Conservation (phyloP, 1,284 basidiomycete genomes). For the Ceratobasidium sp. region DNA sequence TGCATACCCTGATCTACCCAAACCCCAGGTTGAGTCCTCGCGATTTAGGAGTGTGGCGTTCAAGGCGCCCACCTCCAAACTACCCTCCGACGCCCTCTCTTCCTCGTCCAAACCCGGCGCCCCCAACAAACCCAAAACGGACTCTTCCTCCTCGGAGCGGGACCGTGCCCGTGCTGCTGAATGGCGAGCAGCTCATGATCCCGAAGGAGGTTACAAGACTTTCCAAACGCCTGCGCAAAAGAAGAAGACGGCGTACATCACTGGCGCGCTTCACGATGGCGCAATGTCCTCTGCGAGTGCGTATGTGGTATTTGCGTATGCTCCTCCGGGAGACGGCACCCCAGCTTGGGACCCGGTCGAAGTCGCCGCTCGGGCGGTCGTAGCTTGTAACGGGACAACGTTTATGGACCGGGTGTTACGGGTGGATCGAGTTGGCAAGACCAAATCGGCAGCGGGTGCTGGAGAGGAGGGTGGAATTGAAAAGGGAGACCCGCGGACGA, state of each 20-base stretch:
- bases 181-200: constrained; percentile 50
- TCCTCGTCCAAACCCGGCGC: constrained; percentile 43
- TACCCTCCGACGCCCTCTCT: constrained; percentile 55
- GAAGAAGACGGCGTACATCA: constrained; percentile 94
- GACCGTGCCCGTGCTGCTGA: constrained; percentile 50
- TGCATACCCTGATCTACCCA: constrained; percentile 42
- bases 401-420: constrained; percentile 81
- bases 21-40: constrained; percentile 83
- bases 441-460: constrained; percentile 47
- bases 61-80: constrained; percentile 72
- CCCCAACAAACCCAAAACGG: constrained; percentile 45
- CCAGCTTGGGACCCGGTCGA: constrained; percentile 72
- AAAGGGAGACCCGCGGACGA: constrained; percentile 73
- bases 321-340: constrained; percentile 55
- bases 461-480: constrained; percentile 48
- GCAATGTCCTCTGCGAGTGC: constrained; percentile 76
- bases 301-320: constrained; percentile 86
- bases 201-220: constrained; percentile 54
- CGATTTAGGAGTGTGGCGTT: constrained; percentile 92
- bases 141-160: constrained; percentile 48
- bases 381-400: constrained; percentile 69
- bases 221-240: constrained; percentile 86
- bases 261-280: constrained; percentile 78
- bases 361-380: constrained; percentile 68
- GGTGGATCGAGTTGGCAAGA: constrained; percentile 63